A percentile compares a stretch with the other conserved stretches of the same genome.
Evolutionary conservation across 2,329 filamentous ascomycete species (phyloP).

Genomic region (Beauveria sp.): DNA sequence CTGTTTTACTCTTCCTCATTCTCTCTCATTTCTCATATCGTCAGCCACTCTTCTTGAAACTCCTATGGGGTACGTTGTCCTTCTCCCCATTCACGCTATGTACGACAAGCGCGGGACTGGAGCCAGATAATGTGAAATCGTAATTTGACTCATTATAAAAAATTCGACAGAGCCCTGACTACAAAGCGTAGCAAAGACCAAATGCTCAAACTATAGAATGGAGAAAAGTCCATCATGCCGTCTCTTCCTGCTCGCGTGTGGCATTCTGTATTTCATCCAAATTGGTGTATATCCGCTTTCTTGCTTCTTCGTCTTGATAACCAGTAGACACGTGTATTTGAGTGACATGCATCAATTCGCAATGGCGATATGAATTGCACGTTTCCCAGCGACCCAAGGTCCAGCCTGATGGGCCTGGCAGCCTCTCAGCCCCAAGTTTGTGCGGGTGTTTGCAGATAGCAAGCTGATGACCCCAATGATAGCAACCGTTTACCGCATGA

Average conservation of each 20-base stretch:
- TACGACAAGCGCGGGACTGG: too few relatives aligned
- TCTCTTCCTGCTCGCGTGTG: background rate
- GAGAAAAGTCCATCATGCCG: background rate
- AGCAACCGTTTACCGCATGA: slow-evolving; percentile 53
- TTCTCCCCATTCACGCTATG: background rate
- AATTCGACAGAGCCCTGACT: background rate
- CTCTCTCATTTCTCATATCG: too few relatives aligned
- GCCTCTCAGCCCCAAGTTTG: background rate
- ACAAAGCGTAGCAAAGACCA: background rate
- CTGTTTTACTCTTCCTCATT: too few relatives aligned
- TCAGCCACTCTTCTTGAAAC: too few relatives aligned
- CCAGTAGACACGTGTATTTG: background rate
- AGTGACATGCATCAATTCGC: background rate
- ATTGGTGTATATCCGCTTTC: slow-evolving; percentile 9
- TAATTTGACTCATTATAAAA: background rate
- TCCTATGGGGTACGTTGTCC: background rate
- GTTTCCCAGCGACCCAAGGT: slow-evolving; percentile 3
- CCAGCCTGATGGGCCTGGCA: slow-evolving; percentile 8
- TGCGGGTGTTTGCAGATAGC: background rate
- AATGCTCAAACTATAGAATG: slow-evolving; percentile 7
- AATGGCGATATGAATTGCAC: background rate
- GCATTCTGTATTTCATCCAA: slow-evolving; percentile 11
- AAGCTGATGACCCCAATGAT: background rate
- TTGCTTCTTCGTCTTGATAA: background rate
- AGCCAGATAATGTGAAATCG: background rate